A percentile compares a stretch with the other conserved stretches of the same genome.
Evolutionary conservation across 2,329 filamentous ascomycete species (phyloP).

Genomic region (Pleomassaria siparia): DNA sequence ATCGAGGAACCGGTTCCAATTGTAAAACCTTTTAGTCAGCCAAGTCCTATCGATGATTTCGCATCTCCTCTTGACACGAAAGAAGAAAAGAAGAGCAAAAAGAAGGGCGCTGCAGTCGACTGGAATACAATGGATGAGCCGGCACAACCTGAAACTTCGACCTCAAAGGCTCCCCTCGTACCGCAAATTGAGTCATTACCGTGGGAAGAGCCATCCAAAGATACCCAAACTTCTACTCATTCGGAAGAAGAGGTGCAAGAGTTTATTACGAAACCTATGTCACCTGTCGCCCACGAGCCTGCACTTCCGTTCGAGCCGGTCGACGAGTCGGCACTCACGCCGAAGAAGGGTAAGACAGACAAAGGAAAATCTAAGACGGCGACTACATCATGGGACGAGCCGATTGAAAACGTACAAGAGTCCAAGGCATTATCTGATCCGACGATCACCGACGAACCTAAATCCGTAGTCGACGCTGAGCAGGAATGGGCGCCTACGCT

Average conservation of each 20-base stretch:
- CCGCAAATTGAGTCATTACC: neutral
- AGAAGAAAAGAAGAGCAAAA: constrained; percentile 35
- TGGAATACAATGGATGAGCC: neutral
- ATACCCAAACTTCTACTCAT: neutral
- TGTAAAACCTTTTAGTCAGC: neutral
- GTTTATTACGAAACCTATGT: neutral
- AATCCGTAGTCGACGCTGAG: constrained; percentile 9
- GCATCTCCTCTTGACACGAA: constrained; percentile 15
- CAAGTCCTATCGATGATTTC: constrained; percentile 6
- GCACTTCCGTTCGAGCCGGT: constrained; percentile 1
- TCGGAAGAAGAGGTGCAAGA: neutral
- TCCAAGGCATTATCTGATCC: neutral
- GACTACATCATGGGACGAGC: constrained; percentile 4
- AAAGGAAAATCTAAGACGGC: constrained; percentile 12
- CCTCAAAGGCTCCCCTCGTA: neutral
- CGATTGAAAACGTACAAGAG: neutral
- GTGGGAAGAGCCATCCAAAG: neutral
- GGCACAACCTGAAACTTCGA: neutral
- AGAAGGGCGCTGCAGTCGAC: neutral
- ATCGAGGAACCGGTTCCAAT: constrained; percentile 2
- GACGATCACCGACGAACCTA: neutral
- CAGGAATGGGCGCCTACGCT: constrained; percentile 2
- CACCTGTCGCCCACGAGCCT: neutral
- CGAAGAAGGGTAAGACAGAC: constrained; percentile 10
- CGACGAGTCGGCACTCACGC: neutral